Evolutionary conservation across 208 protist species (phyloP).

Genomic region (Trypanosomatidae sp.): DNA sequence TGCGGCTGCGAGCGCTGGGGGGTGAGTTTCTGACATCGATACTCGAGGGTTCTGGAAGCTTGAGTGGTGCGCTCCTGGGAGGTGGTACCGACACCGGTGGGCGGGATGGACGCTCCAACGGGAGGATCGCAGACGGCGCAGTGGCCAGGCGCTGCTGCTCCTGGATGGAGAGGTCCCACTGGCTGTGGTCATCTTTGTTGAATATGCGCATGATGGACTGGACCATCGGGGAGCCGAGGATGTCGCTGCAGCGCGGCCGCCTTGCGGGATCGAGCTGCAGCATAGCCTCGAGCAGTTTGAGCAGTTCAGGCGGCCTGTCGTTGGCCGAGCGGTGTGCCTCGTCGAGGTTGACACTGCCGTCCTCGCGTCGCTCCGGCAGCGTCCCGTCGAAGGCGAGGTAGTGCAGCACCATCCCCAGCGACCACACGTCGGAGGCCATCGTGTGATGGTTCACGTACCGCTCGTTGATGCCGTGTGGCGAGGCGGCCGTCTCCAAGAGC

Average conservation of each 20-base stretch:
- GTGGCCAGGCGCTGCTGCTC: constrained; percentile 14
- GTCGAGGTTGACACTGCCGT: constrained; percentile 50
- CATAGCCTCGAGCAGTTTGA: constrained; percentile 77
- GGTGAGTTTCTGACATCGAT: background rate
- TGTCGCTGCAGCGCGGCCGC: constrained; percentile 77
- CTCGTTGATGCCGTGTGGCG: constrained; percentile 19
- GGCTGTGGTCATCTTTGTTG: constrained; percentile 43
- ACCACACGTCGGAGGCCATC: constrained; percentile 80
- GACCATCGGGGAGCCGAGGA: constrained; percentile 70
- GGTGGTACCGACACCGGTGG: background rate
- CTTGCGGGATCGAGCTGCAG: constrained; percentile 60
- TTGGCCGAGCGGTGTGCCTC: constrained; percentile 32
- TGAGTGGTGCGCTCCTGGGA: background rate
- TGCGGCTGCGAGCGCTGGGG: background rate
- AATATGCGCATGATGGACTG: constrained; percentile 76
- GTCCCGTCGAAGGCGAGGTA: constrained; percentile 75
- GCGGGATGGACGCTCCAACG: background rate
- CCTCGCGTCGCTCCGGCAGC: constrained; percentile 42
- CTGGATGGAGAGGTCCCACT: constrained; percentile 30
- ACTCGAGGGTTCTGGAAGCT: background rate
- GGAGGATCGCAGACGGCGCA: background rate
- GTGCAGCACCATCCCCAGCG: constrained; percentile 88
- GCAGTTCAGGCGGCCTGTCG: constrained; percentile 81
- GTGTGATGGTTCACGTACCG: constrained; percentile 69
- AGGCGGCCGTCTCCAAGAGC: constrained; percentile 62